A percentile compares a stretch with the other conserved stretches of the same genome.
Evolutionary conservation across 345 rosid genomes (phyloP).

Genomic region (Raphanus raphanistrum): DNA sequence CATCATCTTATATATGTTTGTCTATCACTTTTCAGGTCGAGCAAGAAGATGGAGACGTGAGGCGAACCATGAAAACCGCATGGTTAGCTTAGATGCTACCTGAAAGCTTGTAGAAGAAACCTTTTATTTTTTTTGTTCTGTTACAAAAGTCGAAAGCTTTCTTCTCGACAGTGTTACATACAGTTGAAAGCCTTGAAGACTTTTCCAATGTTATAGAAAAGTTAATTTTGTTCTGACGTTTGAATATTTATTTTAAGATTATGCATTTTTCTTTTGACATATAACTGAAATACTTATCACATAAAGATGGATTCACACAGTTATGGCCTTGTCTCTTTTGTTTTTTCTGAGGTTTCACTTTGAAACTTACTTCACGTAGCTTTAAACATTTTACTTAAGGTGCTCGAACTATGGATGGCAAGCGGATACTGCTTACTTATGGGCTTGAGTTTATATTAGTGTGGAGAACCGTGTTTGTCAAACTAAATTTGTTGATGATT

Average conservation of each 20-base stretch:
- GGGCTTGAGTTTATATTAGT: no score
- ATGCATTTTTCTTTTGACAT: neutral
- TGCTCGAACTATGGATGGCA: no score
- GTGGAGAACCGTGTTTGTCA: no score
- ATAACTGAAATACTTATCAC: neutral
- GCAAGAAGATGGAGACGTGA: constrained; percentile 53
- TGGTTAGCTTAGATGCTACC: neutral
- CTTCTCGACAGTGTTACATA: neutral
- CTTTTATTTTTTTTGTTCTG: neutral
- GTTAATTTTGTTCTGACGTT: neutral
- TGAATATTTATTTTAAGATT: neutral
- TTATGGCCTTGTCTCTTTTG: neutral
- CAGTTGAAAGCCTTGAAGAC: neutral
- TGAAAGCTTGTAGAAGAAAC: neutral
- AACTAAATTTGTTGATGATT: no score
- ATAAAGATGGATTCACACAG: neutral
- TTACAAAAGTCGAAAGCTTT: neutral
- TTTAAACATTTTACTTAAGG: no score
- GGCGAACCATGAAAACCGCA: constrained; percentile 28
- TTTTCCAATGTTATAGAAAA: neutral
- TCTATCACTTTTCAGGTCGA: constrained; percentile 49
- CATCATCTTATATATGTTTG: neutral
- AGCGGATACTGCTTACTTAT: no score
- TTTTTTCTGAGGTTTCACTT: neutral
- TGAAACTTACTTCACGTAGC: neutral